Percentiles rank a stretch among this genome's conserved stretches.
Evolutionary conservation across 306 rosid genomes (phyloP).

Genomic region (Pyrus bretschneideri): DNA sequence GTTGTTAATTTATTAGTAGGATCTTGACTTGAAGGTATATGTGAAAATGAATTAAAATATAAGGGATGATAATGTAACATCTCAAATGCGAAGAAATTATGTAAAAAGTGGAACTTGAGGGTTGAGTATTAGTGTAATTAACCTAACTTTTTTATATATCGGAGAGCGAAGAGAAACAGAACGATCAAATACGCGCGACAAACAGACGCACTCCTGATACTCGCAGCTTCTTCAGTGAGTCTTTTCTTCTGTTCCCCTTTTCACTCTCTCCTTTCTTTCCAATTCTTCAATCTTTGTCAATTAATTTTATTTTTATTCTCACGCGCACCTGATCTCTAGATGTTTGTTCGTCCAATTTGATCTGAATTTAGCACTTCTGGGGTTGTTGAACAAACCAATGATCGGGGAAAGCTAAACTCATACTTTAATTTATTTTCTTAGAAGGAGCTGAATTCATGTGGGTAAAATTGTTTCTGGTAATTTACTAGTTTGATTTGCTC

Average conservation of each 20-base stretch:
- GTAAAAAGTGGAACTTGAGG: too few relatives aligned
- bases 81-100: too few relatives aligned
- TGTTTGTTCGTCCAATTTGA: not conserved
- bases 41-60: too few relatives aligned
- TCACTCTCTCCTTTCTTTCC: not conserved
- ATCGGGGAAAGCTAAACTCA: not conserved
- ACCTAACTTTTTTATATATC: not conserved
- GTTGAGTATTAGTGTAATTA: too few relatives aligned
- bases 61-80: too few relatives aligned
- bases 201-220: not conserved
- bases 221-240: not conserved
- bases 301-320: not conserved
- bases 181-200: not conserved
- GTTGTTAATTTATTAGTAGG: too few relatives aligned
- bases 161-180: not conserved
- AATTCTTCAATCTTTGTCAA: not conserved
- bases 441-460: not conserved
- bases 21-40: too few relatives aligned
- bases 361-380: not conserved
- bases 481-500: not conserved
- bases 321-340: not conserved
- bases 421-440: not conserved
- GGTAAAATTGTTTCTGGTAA: not conserved
- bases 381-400: not conserved
- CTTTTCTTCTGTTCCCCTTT: not conserved